Conservation (phyloP, 352 stramenopile genomes). For the Phytophthora cajani region DNA sequence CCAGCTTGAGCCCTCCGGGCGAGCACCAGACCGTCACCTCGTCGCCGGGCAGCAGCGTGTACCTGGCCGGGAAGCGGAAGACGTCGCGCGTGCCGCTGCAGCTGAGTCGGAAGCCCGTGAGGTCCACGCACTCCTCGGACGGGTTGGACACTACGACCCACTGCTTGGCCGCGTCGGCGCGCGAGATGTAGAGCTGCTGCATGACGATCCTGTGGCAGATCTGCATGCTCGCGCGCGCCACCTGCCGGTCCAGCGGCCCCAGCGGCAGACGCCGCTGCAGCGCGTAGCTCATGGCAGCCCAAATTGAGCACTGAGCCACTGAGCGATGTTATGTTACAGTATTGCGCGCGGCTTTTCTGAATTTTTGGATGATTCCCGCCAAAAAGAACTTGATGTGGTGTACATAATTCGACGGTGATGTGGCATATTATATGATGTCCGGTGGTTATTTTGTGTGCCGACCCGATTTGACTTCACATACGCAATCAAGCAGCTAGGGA, state of each 20-base stretch:
- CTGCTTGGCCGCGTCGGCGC: constrained; percentile 70
- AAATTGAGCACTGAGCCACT: background rate
- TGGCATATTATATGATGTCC: background rate
- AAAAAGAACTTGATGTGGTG: constrained; percentile 19
- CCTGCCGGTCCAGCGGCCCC: constrained; percentile 64
- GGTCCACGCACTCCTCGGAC: constrained; percentile 69
- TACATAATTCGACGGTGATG: background rate
- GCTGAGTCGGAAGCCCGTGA: constrained; percentile 69
- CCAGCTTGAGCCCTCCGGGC: constrained; percentile 61
- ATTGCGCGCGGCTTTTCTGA: constrained; percentile 12
- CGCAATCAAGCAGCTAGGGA: constrained; percentile 17
- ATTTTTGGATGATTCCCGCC: constrained; percentile 30
- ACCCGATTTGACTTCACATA: constrained; percentile 16
- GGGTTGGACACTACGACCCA: constrained; percentile 88
- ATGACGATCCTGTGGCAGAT: constrained; percentile 87
- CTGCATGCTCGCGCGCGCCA: constrained; percentile 80
- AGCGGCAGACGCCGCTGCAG: constrained; percentile 71
- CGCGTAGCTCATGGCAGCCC: constrained; percentile 58
- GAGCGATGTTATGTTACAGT: background rate
- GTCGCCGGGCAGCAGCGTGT: constrained; percentile 77
- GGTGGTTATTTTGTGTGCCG: background rate
- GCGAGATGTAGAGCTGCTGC: constrained; percentile 88
- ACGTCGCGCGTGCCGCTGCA: constrained; percentile 51
- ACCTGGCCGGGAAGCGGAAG: constrained; percentile 73
- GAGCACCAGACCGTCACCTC: constrained; percentile 86